phyloP scores from a whole-genome alignment of 2,329 filamentous ascomycete genomes.

The Colletotrichum sojae region DNA sequence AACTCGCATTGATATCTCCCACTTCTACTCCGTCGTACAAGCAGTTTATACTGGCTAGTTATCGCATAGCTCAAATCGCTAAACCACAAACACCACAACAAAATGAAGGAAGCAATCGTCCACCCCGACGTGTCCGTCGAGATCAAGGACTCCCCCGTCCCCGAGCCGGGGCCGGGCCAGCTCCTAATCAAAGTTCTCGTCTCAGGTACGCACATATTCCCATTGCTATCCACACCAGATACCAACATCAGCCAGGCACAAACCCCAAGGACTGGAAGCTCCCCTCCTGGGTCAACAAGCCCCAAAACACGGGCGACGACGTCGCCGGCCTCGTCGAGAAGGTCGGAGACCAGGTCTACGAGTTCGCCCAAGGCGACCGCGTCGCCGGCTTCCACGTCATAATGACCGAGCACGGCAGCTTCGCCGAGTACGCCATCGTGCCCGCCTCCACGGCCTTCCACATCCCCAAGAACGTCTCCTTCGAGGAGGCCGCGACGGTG shows the following conservation, averaged over 20 bases:
- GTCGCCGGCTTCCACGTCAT: conserved; percentile 68
- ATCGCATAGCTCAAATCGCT: no score
- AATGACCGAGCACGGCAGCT: conserved; percentile 64
- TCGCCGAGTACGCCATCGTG: conserved; percentile 73
- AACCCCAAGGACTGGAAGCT: conserved; percentile 50
- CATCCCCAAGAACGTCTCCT: conserved; percentile 62
- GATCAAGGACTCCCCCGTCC: conserved; percentile 36
- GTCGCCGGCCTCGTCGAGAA: conserved; percentile 44
- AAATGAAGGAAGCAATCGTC: conserved; percentile 42
- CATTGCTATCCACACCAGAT: accelerated
- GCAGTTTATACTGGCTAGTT: not conserved
- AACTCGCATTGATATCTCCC: not conserved
- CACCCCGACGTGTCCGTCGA: conserved; percentile 29
- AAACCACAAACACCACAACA: not conserved
- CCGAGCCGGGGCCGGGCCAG: conserved; percentile 41
- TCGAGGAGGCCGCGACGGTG: conserved; percentile 71
- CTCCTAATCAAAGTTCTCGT: conserved; percentile 44
- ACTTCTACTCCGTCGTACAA: not conserved
- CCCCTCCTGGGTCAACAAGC: conserved; percentile 12
- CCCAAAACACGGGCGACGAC: conserved; percentile 45
- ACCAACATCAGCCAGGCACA: conserved; percentile 37
- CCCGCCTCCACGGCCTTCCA: conserved; percentile 70
- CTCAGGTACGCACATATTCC: conserved; percentile 11
- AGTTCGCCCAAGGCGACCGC: conserved; percentile 55
- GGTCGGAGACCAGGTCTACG: conserved; percentile 42